Evolutionary conservation across 441 rosid species (phyloP), one percentile per base, ranked within the genome.

Genomic region (Populus hybrid): DNA sequence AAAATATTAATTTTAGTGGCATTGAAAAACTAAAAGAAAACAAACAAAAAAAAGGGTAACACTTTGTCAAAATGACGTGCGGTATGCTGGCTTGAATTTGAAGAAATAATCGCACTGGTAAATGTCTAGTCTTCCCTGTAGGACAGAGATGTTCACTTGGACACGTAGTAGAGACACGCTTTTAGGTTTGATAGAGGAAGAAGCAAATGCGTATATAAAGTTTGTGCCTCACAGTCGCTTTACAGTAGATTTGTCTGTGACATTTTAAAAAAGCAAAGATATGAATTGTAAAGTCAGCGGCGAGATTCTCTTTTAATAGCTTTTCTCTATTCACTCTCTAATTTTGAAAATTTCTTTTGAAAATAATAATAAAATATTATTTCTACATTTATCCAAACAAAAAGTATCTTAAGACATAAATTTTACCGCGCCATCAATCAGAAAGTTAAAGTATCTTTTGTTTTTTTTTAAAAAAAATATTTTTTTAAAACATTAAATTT

Each of bases 231-330:
- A 12, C 20, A 70, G 68, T 78, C 81, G 75, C 82, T 75, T 78
- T 78, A 50, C 64, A 16, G 68, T 71, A n/a, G 80, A 78, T 80
- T 75, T 80, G 83, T 73, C 78, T 23, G 50, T 31, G 33, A 28
- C 69, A 69, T 71, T 10, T 1, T 6, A 4, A 11, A 56, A 38
- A 69, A 65, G 64, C 72, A 53, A 26, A 68, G 78, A 63, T 23
- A 31, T 50, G 76, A 76, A 6, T 14, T 73, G 28, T 5, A 85
- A 81, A 31, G 88, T 83, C 88, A 85, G 84, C 88, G 88, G 53
- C 16, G 45, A 40, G 73, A 77, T 79, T 73, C 73, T 76, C 69
- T 21, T 72, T 29, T 76, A n/a, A 10, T 3, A 63, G 28, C 42
- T 23, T 61, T 68, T 77, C 12, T 0, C 56, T 71, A 40, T 77